Evolutionary conservation across 2,329 filamentous ascomycete species (phyloP).

Genomic region (Nectriaceae sp.): DNA sequence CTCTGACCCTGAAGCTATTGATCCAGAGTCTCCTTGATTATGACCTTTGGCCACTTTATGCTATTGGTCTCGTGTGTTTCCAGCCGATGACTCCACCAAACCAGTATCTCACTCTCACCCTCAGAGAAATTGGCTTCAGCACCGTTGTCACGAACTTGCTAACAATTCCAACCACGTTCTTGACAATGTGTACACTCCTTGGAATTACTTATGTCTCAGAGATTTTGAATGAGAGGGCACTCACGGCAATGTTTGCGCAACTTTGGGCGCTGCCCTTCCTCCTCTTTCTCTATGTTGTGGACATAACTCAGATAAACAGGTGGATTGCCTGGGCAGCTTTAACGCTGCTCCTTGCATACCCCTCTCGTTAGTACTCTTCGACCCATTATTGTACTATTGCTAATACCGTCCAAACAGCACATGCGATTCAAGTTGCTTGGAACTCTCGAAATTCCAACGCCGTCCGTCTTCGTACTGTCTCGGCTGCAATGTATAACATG

Average conservation of each 20-base stretch:
- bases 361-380: conserved; percentile 23
- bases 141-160: conserved; percentile 49
- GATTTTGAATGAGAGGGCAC: conserved; percentile 29
- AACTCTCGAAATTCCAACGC: conserved; percentile 63
- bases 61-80: conserved; percentile 51
- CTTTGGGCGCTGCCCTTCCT: conserved; percentile 37
- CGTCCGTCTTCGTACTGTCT: conserved; percentile 63
- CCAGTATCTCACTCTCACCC: conserved; percentile 48
- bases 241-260: conserved; percentile 33
- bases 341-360: conserved; percentile 34
- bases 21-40: conserved; percentile 59
- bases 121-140: conserved; percentile 44
- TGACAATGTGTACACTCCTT: conserved; percentile 16
- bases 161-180: conserved; percentile 47
- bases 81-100: conserved; percentile 44
- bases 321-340: conserved; percentile 35
- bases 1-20: conserved; percentile 36
- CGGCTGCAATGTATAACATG: conserved; percentile 63
- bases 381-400: neutral
- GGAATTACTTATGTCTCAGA: conserved; percentile 35
- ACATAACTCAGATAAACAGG: conserved; percentile 28
- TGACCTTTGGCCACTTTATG: conserved; percentile 54
- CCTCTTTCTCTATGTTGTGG: conserved; percentile 31
- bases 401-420: conserved; percentile 25
- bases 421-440: conserved; percentile 56